phyloP scores from a whole-genome alignment of 768 basidiomycete genomes.

The Favolaschia claudopus region DNA sequence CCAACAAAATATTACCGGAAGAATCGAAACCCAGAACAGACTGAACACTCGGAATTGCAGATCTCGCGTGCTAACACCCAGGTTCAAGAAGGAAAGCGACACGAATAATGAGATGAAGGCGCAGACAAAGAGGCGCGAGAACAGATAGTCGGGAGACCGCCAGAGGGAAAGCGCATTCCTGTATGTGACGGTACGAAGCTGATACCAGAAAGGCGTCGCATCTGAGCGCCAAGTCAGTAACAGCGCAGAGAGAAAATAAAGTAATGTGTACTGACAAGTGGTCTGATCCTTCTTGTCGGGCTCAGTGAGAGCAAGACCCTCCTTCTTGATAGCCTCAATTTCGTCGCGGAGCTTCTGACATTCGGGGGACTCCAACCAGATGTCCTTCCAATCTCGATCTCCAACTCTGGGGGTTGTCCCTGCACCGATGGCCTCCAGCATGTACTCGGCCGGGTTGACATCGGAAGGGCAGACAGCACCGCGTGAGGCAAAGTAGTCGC shows the following conservation, averaged over 20 bases:
- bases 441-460: constrained; percentile 82
- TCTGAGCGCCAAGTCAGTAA: constrained; percentile 46
- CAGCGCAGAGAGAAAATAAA: background rate
- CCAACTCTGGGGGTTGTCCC: constrained; percentile 77
- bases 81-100: constrained; percentile 80
- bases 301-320: constrained; percentile 52
- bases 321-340: constrained; percentile 55
- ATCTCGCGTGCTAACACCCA: constrained; percentile 69
- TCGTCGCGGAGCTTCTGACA: constrained; percentile 47
- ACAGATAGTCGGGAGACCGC: constrained; percentile 87
- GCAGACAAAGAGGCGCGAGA: constrained; percentile 81
- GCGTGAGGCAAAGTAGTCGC: constrained; percentile 77
- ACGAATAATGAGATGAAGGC: constrained; percentile 74
- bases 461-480: constrained; percentile 79
- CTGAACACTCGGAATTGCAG: constrained; percentile 84
- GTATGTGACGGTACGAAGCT: constrained; percentile 70
- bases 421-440: constrained; percentile 89
- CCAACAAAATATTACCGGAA: constrained; percentile 46
- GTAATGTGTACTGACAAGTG: constrained; percentile 61
- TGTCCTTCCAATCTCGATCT: constrained; percentile 84
- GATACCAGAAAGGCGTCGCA: constrained; percentile 79
- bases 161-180: constrained; percentile 79
- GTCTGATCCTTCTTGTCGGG: constrained; percentile 48
- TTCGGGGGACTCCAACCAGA: constrained; percentile 83
- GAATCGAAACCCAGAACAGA: constrained; percentile 75